phyloP scores from a whole-genome alignment of 108 stramenopile species.

The Epipyxis sp. region DNA sequence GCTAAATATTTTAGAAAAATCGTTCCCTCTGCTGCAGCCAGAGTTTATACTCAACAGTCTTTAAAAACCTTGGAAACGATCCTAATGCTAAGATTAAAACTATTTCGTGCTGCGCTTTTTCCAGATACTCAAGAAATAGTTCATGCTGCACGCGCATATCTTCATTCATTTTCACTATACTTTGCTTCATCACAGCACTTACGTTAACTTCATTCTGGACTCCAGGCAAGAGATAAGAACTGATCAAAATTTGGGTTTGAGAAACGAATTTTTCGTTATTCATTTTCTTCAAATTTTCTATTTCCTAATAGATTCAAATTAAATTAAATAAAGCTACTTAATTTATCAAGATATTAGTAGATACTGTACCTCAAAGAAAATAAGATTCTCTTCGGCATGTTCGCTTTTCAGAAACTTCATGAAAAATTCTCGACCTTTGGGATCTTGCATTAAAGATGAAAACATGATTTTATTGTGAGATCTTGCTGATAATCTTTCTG shows the following conservation, averaged over 20 bases:
- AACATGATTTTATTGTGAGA: too few relatives aligned
- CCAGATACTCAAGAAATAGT: background rate
- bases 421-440: slow-evolving; percentile 6
- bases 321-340: too few relatives aligned
- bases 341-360: too few relatives aligned
- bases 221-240: background rate
- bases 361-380: slow-evolving; percentile 30
- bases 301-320: too few relatives aligned
- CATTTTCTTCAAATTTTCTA: slow-evolving; percentile 1
- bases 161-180: background rate
- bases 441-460: slow-evolving; percentile 26
- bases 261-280: background rate
- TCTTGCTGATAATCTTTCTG: too few relatives aligned
- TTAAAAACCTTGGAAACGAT: slow-evolving; percentile 11
- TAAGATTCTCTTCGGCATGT: slow-evolving; percentile 16
- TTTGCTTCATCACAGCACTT: background rate
- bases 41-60: too few relatives aligned
- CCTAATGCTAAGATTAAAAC: slow-evolving; percentile 2
- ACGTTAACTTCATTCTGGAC: slow-evolving; percentile 9
- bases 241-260: background rate
- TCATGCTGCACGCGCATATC: background rate
- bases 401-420: slow-evolving; percentile 9
- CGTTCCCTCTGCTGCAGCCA: too few relatives aligned
- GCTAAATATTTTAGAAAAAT: too few relatives aligned
- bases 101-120: slow-evolving; percentile 5